phyloP scores from a whole-genome alignment of 78 protist species.

The Planoprotostelium fungivorum region DNA sequence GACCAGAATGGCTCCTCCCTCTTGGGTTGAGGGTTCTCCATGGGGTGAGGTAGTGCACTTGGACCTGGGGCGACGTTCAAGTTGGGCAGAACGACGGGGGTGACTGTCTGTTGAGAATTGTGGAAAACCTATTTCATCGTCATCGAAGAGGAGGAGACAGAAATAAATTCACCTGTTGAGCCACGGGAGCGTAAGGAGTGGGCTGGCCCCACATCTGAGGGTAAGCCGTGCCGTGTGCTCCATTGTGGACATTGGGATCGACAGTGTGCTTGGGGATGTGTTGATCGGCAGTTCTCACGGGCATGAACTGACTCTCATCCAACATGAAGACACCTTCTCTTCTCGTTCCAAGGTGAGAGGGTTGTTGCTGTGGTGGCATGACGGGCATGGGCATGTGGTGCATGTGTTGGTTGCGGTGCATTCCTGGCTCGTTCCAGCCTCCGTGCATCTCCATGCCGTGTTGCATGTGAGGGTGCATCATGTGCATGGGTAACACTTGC shows the following conservation, averaged over 20 bases:
- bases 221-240: background rate
- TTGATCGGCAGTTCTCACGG: background rate
- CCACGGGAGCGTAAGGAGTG: background rate
- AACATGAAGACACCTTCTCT: background rate
- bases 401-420: background rate
- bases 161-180: background rate
- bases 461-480: background rate
- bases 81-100: too few relatives aligned
- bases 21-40: too few relatives aligned
- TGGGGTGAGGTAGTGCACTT: too few relatives aligned
- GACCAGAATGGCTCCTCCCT: too few relatives aligned
- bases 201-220: background rate
- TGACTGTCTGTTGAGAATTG: too few relatives aligned
- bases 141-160: too few relatives aligned
- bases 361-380: background rate
- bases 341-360: background rate
- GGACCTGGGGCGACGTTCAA: too few relatives aligned
- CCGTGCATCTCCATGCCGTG: background rate
- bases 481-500: background rate
- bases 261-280: background rate
- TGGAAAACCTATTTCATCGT: too few relatives aligned
- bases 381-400: background rate
- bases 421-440: background rate
- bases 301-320: background rate
- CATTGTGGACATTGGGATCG: background rate